Percentiles rank a stretch among this genome's conserved stretches.
Evolutionary conservation across 139 green algal genomes (phyloP).

Genomic region (Spirogloea muscicola): DNA sequence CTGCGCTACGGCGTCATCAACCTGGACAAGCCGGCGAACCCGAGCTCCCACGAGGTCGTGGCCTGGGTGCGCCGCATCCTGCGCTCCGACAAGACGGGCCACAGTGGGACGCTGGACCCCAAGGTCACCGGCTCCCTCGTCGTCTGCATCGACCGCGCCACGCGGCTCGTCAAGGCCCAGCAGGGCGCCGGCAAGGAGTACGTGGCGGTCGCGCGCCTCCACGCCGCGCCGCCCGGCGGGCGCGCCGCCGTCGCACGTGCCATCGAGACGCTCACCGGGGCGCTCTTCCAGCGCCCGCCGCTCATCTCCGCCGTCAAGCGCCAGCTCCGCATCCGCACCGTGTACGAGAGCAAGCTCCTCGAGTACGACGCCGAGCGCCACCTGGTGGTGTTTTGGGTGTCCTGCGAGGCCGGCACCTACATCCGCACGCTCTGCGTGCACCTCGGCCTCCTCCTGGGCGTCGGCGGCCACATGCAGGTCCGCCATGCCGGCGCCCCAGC

Average conservation of each 20-base stretch:
- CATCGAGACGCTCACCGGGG: slow-evolving; percentile 67
- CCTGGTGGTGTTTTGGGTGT: slow-evolving; percentile 94
- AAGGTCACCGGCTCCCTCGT: slow-evolving; percentile 96
- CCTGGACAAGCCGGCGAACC: slow-evolving; percentile 97
- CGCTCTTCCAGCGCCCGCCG: slow-evolving; percentile 92
- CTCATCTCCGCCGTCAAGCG: slow-evolving; percentile 98
- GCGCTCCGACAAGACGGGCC: slow-evolving; percentile 96
- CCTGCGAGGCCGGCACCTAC: slow-evolving; percentile 96
- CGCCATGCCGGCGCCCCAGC: no score
- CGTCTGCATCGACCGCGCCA: slow-evolving; percentile 96
- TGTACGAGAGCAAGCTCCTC: slow-evolving; percentile 90
- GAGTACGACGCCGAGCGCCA: slow-evolving; percentile 94
- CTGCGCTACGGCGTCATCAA: slow-evolving; percentile 95
- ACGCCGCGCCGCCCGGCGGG: slow-evolving; percentile 61
- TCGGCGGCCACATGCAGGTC: slow-evolving; percentile 89
- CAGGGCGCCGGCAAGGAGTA: slow-evolving; percentile 99
- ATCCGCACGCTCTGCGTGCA: slow-evolving; percentile 96
- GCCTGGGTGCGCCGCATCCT: slow-evolving; percentile 96
- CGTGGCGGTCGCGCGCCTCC: slow-evolving; percentile 80
- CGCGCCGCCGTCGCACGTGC: slow-evolving; percentile 77
- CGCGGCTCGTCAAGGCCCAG: slow-evolving; percentile 96
- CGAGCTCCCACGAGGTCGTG: slow-evolving; percentile 93
- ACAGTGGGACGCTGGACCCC: slow-evolving; percentile 93
- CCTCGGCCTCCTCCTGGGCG: slow-evolving; percentile 90
- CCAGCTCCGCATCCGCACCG: slow-evolving; percentile 94